Evolutionary conservation across 495 filamentous ascomycete species (phyloP).

Genomic region (Lophium mytilinum): DNA sequence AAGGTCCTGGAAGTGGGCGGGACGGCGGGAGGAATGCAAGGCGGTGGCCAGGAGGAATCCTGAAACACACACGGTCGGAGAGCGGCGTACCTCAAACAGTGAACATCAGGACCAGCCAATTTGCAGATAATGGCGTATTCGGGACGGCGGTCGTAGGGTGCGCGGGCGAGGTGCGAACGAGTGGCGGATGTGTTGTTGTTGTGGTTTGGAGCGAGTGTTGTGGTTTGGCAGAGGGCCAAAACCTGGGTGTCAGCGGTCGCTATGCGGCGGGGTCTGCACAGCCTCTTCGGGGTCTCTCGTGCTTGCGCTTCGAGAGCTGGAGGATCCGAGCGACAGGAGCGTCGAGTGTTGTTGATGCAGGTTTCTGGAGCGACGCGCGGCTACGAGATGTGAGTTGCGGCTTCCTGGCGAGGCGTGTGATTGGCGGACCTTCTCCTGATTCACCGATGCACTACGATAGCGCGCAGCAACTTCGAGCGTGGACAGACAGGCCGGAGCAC

Average conservation of each 20-base stretch:
- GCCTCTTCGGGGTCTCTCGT: slow-evolving; percentile 2
- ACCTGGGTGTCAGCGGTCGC: not conserved
- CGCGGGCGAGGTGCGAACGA: slow-evolving; percentile 12
- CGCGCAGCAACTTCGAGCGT: not conserved
- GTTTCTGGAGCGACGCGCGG: slow-evolving; percentile 17
- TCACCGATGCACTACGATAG: slow-evolving; percentile 1
- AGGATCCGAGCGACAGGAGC: slow-evolving; percentile 12
- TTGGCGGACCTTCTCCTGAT: slow-evolving; percentile 2
- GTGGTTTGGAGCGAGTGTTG: slow-evolving; percentile 1
- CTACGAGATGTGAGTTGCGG: not conserved
- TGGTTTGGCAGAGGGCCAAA: not conserved
- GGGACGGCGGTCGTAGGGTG: not conserved
- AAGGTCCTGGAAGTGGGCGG: not conserved
- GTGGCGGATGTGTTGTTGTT: slow-evolving; percentile 5
- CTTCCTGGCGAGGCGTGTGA: not conserved
- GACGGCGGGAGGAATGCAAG: not conserved
- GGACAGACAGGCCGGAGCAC: not conserved
- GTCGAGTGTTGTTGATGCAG: slow-evolving; percentile 5
- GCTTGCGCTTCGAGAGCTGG: slow-evolving; percentile 3
- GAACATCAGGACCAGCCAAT: slow-evolving; percentile 22
- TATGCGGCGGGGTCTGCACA: not conserved
- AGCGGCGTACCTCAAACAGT: slow-evolving; percentile 27
- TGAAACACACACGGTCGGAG: slow-evolving; percentile 16
- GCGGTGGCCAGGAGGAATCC: not conserved
- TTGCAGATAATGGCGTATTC: slow-evolving; percentile 13